These are phyloP conservation scores for Termitomyces sp. DNA, from an alignment of 1,284 basidiomycete species.

Conservation along the genomic window DNA sequence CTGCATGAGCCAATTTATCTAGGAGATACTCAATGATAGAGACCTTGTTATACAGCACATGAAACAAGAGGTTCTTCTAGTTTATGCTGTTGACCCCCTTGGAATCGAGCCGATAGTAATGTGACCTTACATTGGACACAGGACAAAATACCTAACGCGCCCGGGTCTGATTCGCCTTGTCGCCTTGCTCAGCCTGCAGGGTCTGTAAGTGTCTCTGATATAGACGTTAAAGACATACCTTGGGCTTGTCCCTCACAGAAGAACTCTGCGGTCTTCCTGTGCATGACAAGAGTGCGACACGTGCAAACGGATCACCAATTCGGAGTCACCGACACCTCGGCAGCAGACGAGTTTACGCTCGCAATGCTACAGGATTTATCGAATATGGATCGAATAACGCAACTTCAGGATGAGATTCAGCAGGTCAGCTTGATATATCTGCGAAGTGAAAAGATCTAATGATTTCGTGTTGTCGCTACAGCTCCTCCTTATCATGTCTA, in stretches of 20 bases:
- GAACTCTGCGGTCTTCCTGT: conserved; percentile 74
- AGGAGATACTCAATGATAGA: conserved; percentile 84
- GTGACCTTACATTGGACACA: conserved; percentile 74
- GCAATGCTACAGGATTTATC: conserved; percentile 82
- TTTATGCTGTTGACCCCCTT: conserved; percentile 59
- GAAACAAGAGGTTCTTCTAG: conserved; percentile 84
- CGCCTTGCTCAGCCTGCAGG: conserved; percentile 67
- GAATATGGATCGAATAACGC: conserved; percentile 85
- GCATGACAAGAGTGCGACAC: neutral
- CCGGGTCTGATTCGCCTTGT: conserved; percentile 80
- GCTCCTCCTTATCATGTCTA: conserved; percentile 81
- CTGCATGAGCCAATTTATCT: conserved; percentile 50
- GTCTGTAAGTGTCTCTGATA: neutral
- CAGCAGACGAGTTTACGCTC: neutral
- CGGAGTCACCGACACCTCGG: conserved; percentile 1
- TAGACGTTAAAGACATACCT: conserved; percentile 36
- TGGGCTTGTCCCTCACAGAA: conserved; percentile 69
- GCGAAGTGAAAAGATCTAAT: neutral
- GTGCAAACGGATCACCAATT: conserved; percentile 3
- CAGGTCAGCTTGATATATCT: conserved; percentile 38
- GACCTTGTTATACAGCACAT: conserved; percentile 93
- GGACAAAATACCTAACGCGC: conserved; percentile 92
- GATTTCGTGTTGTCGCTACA: conserved; percentile 24
- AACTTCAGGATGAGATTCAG: conserved; percentile 84
- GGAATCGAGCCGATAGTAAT: conserved; percentile 25